phyloP scores from a whole-genome alignment of 106 monocot genomes.

The Alisma plantagoaquatica region DNA sequence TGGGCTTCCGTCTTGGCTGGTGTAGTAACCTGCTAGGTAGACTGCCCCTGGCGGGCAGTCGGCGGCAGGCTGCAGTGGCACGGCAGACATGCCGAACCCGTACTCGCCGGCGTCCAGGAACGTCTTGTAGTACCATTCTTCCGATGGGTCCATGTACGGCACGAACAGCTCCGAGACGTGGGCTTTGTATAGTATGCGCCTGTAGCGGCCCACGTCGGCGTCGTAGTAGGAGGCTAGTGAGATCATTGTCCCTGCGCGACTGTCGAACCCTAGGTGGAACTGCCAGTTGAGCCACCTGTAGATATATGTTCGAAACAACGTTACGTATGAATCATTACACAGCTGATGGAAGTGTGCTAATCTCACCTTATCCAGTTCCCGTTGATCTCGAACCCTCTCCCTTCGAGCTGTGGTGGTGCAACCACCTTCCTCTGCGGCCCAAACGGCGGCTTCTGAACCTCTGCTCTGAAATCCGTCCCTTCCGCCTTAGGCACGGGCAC shows the following conservation, averaged over 20 bases:
- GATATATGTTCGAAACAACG: slow-evolving; percentile 8
- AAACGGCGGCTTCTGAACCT: background rate
- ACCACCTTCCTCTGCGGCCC: slow-evolving; percentile 18
- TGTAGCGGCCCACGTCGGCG: background rate
- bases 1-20: slow-evolving; percentile 26
- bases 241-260: slow-evolving; percentile 40
- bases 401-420: slow-evolving; percentile 31
- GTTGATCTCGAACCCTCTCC: slow-evolving; percentile 15
- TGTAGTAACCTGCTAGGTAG: slow-evolving; percentile 43
- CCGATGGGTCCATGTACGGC: slow-evolving; percentile 63
- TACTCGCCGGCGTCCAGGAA: slow-evolving; percentile 63
- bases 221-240: slow-evolving; percentile 40
- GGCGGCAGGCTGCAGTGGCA: slow-evolving; percentile 21
- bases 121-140: slow-evolving; percentile 61
- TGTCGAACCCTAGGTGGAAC: slow-evolving; percentile 49
- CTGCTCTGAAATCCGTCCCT: slow-evolving; percentile 41
- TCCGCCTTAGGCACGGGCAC: slow-evolving; percentile 35
- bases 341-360: too few relatives aligned
- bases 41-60: slow-evolving; percentile 51
- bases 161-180: slow-evolving; percentile 60
- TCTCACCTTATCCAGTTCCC: background rate
- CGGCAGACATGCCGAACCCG: slow-evolving; percentile 37
- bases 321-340: background rate
- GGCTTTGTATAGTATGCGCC: slow-evolving; percentile 46
- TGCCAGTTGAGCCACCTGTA: slow-evolving; percentile 72